Conservation (phyloP, 2,329 filamentous ascomycete genomes). For the Phyllosticta citriasiana region DNA sequence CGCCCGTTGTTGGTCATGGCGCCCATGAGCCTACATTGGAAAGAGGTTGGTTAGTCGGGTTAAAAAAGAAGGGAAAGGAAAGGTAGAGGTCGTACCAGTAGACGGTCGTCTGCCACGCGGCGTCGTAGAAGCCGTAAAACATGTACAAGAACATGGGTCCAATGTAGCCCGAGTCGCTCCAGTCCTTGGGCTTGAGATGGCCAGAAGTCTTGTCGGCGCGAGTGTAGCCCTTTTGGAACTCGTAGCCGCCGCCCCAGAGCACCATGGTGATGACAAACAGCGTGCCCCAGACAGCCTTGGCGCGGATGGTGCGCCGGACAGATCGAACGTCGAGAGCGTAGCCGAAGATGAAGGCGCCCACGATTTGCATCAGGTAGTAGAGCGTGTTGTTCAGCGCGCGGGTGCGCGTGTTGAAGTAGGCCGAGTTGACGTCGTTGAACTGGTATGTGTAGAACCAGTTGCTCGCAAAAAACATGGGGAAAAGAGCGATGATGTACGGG, state of each 20-base stretch:
- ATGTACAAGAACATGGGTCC: constrained; percentile 84
- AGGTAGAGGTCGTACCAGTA: constrained; percentile 57
- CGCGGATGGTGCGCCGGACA: constrained; percentile 56
- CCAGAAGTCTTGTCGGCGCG: constrained; percentile 24
- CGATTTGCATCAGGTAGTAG: constrained; percentile 72
- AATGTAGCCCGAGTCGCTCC: constrained; percentile 56
- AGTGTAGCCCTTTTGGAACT: constrained; percentile 56
- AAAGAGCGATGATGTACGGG: constrained; percentile 63
- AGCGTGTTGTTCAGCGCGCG: constrained; percentile 66
- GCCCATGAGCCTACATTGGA: constrained; percentile 65
- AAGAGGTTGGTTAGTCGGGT: not conserved
- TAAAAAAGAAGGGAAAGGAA: not conserved
- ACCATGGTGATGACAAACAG: constrained; percentile 63
- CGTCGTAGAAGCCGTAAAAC: constrained; percentile 83
- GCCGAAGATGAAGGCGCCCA: constrained; percentile 65
- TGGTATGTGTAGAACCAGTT: constrained; percentile 78
- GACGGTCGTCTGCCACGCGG: constrained; percentile 77
- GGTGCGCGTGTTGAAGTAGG: constrained; percentile 64
- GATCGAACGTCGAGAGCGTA: constrained; percentile 51
- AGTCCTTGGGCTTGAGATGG: constrained; percentile 44
- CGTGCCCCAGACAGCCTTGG: constrained; percentile 51
- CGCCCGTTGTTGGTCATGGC: constrained; percentile 85
- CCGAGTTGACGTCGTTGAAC: constrained; percentile 62
- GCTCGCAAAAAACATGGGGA: constrained; percentile 72
- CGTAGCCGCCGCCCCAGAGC: constrained; percentile 77